Evolutionary conservation across 2,329 filamentous ascomycete genomes (phyloP), one percentile per base, ranked within the genome.

Genomic region (Calonectria crousiana): DNA sequence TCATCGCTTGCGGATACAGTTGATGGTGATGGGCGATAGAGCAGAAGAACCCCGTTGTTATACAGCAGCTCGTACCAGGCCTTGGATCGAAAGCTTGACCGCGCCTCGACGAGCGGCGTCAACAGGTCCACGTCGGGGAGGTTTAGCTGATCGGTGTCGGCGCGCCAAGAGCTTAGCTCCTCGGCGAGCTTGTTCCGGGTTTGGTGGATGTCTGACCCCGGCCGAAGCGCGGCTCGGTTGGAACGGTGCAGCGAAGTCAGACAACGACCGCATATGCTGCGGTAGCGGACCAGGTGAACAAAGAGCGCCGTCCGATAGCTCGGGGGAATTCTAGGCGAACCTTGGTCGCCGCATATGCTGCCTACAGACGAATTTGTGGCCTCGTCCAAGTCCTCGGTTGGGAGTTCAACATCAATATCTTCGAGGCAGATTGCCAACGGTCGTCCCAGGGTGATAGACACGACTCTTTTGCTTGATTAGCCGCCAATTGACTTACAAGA

Each of bases 391-490:
- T 67, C 34, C 23, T 73, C 73, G 1, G 51, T 72, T 0, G 85
- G 86, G 1, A 87, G 80, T 32, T 82, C 79, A 6, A 84, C 80
- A 62, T 87, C 85, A 26, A 86, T 82, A 30, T 87, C 86, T n/a
- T 86, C 85, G 6, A 86, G 77, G 11, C 83, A 80, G 0, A 87
- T 84, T 0, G 85, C 86, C 9, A 86, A 74, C 0, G 86, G 86
- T 2, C 86, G 76, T 1, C 85, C 86, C 0, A 87, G 81, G 0
- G 85, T 83, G 4, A 84, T 67, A n/a, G 65, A 67, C 30, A 67
- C 65, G 80, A 64, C 82, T 84, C 2, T 67, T 67, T 67, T 23
- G 20, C 20, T 23, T n/a, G 18, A 44, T 41, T 9, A 67, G 49
- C 9, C 1, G 20, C 34, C 10, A 11, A 11, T 32, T 32, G 14